Evolutionary conservation across 2,329 filamentous ascomycete species (phyloP).

Genomic region (Talaromyces sp.): DNA sequence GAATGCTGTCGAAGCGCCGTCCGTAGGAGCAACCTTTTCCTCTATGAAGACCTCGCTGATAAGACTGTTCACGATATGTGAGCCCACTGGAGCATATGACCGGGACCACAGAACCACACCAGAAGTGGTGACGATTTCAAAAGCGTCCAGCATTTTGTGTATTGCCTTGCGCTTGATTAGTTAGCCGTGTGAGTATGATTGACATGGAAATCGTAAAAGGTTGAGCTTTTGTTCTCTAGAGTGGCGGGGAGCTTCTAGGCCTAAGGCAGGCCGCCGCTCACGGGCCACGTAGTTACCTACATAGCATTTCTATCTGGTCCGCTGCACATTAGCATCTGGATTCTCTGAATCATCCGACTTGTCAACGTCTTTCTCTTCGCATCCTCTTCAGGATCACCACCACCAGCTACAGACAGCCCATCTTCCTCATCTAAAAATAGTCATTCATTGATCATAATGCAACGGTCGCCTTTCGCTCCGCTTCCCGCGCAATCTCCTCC

Average conservation of each 20-base stretch:
- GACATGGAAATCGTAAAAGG: not conserved
- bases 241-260: conserved; percentile 12
- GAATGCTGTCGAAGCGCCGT: conserved; percentile 66
- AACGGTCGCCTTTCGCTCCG: conserved; percentile 77
- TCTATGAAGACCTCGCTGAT: conserved; percentile 98
- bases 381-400: not conserved
- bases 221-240: not conserved
- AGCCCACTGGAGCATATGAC: conserved; percentile 73
- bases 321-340: not conserved
- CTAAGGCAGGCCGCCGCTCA: not conserved
- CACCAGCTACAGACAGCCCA: not conserved
- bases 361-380: conserved; percentile 5
- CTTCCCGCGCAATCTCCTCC: conserved; percentile 75
- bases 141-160: conserved; percentile 78
- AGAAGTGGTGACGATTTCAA: conserved; percentile 93
- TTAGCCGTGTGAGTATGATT: too few species aligned
- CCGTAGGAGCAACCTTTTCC: conserved; percentile 68
- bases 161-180: not conserved
- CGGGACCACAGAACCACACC: conserved; percentile 97
- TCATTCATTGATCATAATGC: conserved; percentile 56
- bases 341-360: not conserved
- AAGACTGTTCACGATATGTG: conserved; percentile 84
- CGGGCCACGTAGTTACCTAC: conserved; percentile 8
- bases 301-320: not conserved
- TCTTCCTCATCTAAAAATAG: not conserved